phyloP scores from a whole-genome alignment of 768 basidiomycete species.

The Termitomyces sp. region DNA sequence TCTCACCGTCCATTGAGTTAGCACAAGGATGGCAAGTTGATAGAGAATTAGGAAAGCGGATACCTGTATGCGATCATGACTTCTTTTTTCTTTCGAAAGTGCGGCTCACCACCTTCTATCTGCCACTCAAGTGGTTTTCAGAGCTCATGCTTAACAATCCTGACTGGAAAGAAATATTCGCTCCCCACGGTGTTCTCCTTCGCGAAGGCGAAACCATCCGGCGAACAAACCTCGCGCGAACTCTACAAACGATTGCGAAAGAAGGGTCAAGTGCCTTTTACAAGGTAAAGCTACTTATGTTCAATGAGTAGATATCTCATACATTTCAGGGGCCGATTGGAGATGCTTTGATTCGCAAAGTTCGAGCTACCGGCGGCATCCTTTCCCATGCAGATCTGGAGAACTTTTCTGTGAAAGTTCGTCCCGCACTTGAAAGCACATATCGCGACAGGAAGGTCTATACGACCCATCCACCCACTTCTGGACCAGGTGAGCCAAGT shows the following conservation, averaged over 20 bases:
- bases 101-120: background rate
- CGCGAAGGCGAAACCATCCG: slow-evolving; percentile 70
- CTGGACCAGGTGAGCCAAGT: slow-evolving; percentile 54
- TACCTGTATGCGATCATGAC: slow-evolving; percentile 44
- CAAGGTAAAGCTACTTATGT: slow-evolving; percentile 33
- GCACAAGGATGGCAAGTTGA: slow-evolving; percentile 80
- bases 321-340: slow-evolving; percentile 67
- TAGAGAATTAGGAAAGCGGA: slow-evolving; percentile 65
- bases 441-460: slow-evolving; percentile 79
- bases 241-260: slow-evolving; percentile 66
- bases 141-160: slow-evolving; percentile 58
- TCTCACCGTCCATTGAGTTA: slow-evolving; percentile 68
- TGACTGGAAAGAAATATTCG: slow-evolving; percentile 82
- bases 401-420: slow-evolving; percentile 61
- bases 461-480: slow-evolving; percentile 79
- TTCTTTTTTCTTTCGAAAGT: background rate
- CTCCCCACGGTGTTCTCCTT: slow-evolving; percentile 65
- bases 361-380: slow-evolving; percentile 71
- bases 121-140: slow-evolving; percentile 30
- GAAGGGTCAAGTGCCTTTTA: slow-evolving; percentile 84
- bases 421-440: slow-evolving; percentile 69
- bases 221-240: slow-evolving; percentile 70
- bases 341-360: slow-evolving; percentile 67
- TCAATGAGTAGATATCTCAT: slow-evolving; percentile 8
- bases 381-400: slow-evolving; percentile 69